Evolutionary conservation across 176 grass and related monocot genomes (phyloP), one percentile per base, ranked within the genome.

Genomic region (Eragrostis nindensis): DNA sequence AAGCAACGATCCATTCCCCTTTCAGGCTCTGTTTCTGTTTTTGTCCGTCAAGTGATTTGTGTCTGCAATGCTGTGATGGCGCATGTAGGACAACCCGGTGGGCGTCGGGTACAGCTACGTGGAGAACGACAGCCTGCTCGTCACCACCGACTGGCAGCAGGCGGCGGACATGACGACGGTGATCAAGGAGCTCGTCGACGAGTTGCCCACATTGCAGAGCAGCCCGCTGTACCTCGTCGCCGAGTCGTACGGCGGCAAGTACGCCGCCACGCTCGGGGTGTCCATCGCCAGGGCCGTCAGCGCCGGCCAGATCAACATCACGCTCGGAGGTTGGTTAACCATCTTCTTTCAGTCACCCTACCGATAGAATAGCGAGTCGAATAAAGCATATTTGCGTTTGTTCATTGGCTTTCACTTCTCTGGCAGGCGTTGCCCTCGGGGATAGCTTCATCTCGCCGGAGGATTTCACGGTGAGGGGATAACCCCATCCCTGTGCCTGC

Each of bases 61-160:
- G 38, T 49, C 46, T 17, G 0, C 0, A 12, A 1, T 2, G 32
- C 32, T 36, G 32, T 36, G 32, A n/a, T 36, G 32, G 38, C 56
- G 29, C 63, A n/a, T n/a, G n/a, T n/a, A 98, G 95, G 92, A 98
- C 87, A 98, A 98, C 86, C 96, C 92, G 0, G 96, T 95, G 1
- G 96, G 92, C 5, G 90, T 85, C 29, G 92, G 92, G 4, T 98
- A 89, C 77, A 95, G 96, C 77, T 98, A 83, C 85, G 92, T 95
- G 12, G 90, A 94, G 92, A 65, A 89, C 39, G 69, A 85, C 62
- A 86, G 66, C 67, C 45, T 88, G 14, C 78, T 97, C 7, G 91
- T 91, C 46, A 97, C 74, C 9, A 93, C 77, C 11, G 94, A 97
- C 70, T 60, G 77, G 75, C 80, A 88, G 41, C 89, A 88, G 18